Evolutionary conservation across 768 basidiomycete genomes (phyloP), one percentile per base, ranked within the genome.

Genomic region (Leccinum uliginosum): DNA sequence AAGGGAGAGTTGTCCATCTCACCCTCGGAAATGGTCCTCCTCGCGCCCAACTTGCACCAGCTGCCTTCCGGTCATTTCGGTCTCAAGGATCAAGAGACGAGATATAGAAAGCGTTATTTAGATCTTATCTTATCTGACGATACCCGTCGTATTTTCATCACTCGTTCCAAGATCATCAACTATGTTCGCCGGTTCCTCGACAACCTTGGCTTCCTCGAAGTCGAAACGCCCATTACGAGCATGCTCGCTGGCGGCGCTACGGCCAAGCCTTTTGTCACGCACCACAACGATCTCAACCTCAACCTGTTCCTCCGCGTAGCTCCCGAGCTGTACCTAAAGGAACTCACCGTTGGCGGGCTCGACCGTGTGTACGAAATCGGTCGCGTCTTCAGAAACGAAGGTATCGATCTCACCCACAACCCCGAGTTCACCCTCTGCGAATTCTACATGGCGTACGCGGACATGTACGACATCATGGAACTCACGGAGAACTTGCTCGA

Each of bases 361-460:
- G 96, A 98, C 72, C 88, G 97, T 46, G 97, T 99, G 12, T 99
- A 93, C 74, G 97, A 99, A 75, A 98, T 99, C 60, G 97, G 96
- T 3, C 86, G 96, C 43, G 94, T 98, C 12, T 99, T 98, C 83
- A 80, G 97, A 48, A 99, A 98, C 73, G 97, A 99, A 72, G 91
- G 95, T 29, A 99, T 99, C 68, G 97, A 99, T 75, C 77, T 99
- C 62, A 99, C 97, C 17, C 97, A 99, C 74, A 99, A 99, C 74
- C 97, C 97, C 63, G 97, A 99, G 73, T 98, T 98, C 77, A 91
- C 93, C 6, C 96, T 98, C 75, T 98, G 96, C 81, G 96, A 99
- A 77, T 98, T 99, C 75, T 99, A 98, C 70, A 98, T 99, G 96
- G 96, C 97, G 29, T 98, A 98, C 65, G 97, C 97, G 57, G 97